Percentiles rank a stretch among this genome's conserved stretches.
phyloP scores from a whole-genome alignment of 768 basidiomycete genomes.

The Gymnopilus dilepis region DNA sequence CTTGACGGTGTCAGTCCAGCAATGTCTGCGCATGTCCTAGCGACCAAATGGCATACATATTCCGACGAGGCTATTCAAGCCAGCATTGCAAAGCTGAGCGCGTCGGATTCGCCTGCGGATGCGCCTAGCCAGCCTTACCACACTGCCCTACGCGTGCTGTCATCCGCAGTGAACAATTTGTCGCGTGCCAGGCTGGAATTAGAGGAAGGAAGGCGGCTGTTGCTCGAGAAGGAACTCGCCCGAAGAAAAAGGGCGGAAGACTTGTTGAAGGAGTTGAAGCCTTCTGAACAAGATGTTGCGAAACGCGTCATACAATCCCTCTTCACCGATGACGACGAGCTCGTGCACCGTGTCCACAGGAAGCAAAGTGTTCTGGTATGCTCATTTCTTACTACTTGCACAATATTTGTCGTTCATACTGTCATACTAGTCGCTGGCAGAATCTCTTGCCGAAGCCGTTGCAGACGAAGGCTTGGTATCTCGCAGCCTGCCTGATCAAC shows the following conservation, averaged over 20 bases:
- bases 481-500: constrained; percentile 38
- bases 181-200: constrained; percentile 64
- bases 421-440: constrained; percentile 48
- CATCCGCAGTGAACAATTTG: constrained; percentile 66
- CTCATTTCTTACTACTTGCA: constrained; percentile 14
- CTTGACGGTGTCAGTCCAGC: constrained; percentile 35
- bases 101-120: constrained; percentile 52
- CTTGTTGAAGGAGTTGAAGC: constrained; percentile 59
- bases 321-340: constrained; percentile 59
- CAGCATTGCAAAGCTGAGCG: constrained; percentile 56
- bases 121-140: constrained; percentile 63
- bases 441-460: constrained; percentile 62
- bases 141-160: constrained; percentile 69
- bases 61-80: constrained; percentile 77
- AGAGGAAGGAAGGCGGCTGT: constrained; percentile 56
- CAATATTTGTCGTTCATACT: neutral
- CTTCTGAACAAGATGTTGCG: constrained; percentile 71
- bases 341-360: constrained; percentile 52
- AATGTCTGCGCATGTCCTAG: constrained; percentile 55
- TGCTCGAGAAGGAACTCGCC: constrained; percentile 66
- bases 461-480: constrained; percentile 50
- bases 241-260: constrained; percentile 56
- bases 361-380: constrained; percentile 66
- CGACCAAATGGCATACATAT: constrained; percentile 77
- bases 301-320: constrained; percentile 69